Percentiles rank a stretch among this genome's conserved stretches.
phyloP scores from a whole-genome alignment of 2,329 filamentous ascomycete species.

The Cordyceps pruinosa region DNA sequence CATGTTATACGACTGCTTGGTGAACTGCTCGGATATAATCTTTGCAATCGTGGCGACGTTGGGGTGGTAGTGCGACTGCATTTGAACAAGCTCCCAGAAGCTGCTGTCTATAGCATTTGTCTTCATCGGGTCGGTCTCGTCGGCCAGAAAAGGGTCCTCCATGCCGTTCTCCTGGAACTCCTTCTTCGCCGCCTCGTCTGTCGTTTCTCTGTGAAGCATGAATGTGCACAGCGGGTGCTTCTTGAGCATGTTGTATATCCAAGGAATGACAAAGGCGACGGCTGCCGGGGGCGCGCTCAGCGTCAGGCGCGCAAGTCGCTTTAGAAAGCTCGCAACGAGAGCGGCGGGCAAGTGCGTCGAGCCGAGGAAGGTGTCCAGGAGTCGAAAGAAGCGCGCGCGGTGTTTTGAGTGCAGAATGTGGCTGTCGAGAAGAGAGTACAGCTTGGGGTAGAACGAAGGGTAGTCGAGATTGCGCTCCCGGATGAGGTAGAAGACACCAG shows the following conservation, averaged over 20 bases:
- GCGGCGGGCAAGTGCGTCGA: constrained; percentile 89
- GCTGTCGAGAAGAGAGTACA: constrained; percentile 85
- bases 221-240: constrained; percentile 87
- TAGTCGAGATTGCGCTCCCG: constrained; percentile 93
- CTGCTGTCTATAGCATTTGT: constrained; percentile 86
- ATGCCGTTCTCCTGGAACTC: constrained; percentile 53
- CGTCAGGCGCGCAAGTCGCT: constrained; percentile 76
- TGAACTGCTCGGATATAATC: constrained; percentile 94
- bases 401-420: constrained; percentile 89
- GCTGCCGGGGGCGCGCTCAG: constrained; percentile 86
- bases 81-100: constrained; percentile 87
- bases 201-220: constrained; percentile 79
- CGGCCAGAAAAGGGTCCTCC: constrained; percentile 67
- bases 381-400: constrained; percentile 84
- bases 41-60: constrained; percentile 92
- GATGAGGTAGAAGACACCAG: constrained; percentile 92
- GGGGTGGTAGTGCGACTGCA: constrained; percentile 92
- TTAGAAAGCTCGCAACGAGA: constrained; percentile 92
- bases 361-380: constrained; percentile 81
- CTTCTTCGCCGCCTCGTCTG: constrained; percentile 50
- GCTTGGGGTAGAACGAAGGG: constrained; percentile 84
- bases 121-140: constrained; percentile 74
- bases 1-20: constrained; percentile 88
- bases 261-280: constrained; percentile 82
- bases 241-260: constrained; percentile 92